These are phyloP conservation scores for Solanum tacnaense DNA, from an alignment of 257 asterid genomes.

Conservation along the genomic window DNA sequence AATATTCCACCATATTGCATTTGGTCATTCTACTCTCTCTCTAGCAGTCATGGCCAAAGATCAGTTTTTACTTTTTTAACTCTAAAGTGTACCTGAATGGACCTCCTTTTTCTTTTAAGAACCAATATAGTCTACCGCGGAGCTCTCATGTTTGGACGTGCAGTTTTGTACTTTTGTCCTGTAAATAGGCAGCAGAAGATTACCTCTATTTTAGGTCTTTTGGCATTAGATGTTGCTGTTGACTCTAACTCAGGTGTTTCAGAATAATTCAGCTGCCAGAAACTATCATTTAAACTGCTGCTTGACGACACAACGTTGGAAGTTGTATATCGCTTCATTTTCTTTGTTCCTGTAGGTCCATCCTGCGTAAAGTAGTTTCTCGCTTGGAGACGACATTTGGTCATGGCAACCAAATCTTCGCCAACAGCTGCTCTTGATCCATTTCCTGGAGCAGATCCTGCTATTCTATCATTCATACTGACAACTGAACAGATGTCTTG, in stretches of 20 bases:
- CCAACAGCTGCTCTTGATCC: constrained; percentile 98
- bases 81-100: neutral
- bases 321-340: constrained; percentile 82
- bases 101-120: neutral
- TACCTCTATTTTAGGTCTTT: constrained; percentile 66
- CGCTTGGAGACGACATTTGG: constrained; percentile 84
- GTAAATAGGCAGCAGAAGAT: constrained; percentile 1
- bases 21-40: neutral
- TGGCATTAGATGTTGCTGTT: constrained; percentile 62
- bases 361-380: constrained; percentile 73
- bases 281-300: constrained; percentile 58
- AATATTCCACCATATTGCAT: neutral
- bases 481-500: constrained; percentile 86
- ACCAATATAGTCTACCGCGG: neutral
- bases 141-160: neutral
- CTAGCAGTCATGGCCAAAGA: neutral
- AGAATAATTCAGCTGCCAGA: constrained; percentile 44
- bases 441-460: constrained; percentile 98
- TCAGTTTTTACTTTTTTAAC: neutral
- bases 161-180: neutral
- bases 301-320: constrained; percentile 73
- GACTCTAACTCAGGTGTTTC: constrained; percentile 82
- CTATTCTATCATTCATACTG: constrained; percentile 89
- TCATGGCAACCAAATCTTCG: constrained; percentile 96
- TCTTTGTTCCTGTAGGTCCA: constrained; percentile 74